Evolutionary conservation across 352 stramenopile species (phyloP).

Genomic region (Phytopythium delawarense): DNA sequence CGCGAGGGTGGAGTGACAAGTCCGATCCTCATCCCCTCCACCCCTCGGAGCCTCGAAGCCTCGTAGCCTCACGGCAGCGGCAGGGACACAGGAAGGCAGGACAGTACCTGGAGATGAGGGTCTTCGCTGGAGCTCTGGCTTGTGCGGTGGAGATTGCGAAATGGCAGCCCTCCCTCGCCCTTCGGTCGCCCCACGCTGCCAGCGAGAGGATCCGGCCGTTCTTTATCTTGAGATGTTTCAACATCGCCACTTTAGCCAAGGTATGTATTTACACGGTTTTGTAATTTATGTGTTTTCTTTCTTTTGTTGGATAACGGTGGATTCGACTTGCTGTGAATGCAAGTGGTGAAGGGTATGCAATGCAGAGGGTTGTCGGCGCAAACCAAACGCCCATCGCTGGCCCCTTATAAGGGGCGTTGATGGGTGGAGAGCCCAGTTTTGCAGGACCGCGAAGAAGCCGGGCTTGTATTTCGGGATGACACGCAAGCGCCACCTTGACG

Average conservation of each 20-base stretch:
- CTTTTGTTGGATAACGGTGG: not conserved
- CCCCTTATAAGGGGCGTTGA: conserved; percentile 4
- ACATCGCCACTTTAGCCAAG: not conserved
- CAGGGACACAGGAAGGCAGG: not conserved
- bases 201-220: not conserved
- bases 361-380: not conserved
- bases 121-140: conserved; percentile 14
- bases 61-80: not conserved
- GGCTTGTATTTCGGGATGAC: conserved; percentile 10
- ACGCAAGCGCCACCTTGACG: conserved; percentile 7
- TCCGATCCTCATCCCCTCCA: too few relatives aligned
- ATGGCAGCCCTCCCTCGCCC: conserved; percentile 11
- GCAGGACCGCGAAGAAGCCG: not conserved
- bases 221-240: conserved; percentile 3
- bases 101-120: conserved; percentile 14
- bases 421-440: conserved; percentile 4
- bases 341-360: not conserved
- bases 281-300: not conserved
- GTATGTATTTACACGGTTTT: not conserved
- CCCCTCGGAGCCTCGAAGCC: too few relatives aligned
- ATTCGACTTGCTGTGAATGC: not conserved
- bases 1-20: too few relatives aligned
- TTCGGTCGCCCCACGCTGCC: not conserved
- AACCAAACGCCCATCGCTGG: not conserved
- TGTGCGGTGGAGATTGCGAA: conserved; percentile 25